Evolutionary conservation across 176 grass and related monocot genomes (phyloP).

Genomic region (Carex myosuroides): DNA sequence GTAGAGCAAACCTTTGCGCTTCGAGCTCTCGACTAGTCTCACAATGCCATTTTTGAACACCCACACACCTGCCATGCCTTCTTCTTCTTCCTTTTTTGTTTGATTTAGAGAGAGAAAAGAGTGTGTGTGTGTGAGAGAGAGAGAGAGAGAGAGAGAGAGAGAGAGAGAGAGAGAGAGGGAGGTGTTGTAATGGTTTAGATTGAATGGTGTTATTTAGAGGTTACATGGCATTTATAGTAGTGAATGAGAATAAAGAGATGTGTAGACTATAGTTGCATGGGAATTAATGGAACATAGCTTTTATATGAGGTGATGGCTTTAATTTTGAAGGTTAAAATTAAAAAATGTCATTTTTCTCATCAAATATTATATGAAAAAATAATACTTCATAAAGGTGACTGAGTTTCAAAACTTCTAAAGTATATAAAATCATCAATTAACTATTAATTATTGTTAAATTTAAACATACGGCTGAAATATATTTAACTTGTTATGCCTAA

Average conservation of each 20-base stretch:
- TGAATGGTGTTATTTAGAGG: background rate
- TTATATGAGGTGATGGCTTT: background rate
- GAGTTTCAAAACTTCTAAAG: too few species aligned
- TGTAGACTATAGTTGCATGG: background rate
- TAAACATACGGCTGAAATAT: too few species aligned
- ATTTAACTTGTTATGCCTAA: too few species aligned
- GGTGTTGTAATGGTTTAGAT: background rate
- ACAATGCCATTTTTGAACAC: slow-evolving; percentile 89
- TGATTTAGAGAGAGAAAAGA: background rate
- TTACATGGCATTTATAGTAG: background rate
- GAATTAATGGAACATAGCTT: background rate
- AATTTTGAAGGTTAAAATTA: background rate
- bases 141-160: background rate
- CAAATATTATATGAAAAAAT: background rate
- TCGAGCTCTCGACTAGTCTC: slow-evolving; percentile 62
- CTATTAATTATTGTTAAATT: too few species aligned
- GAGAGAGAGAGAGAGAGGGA: background rate
- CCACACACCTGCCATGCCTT: slow-evolving; percentile 72
- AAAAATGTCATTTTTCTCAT: background rate
- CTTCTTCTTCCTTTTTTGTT: background rate
- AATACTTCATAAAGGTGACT: too few species aligned
- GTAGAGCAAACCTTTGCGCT: slow-evolving; percentile 68
- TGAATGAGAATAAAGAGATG: background rate
- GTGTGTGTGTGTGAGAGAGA: background rate
- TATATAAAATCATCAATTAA: too few species aligned